Evolutionary conservation across 768 basidiomycete species (phyloP).

Genomic region (Amanita pallidorosea): DNA sequence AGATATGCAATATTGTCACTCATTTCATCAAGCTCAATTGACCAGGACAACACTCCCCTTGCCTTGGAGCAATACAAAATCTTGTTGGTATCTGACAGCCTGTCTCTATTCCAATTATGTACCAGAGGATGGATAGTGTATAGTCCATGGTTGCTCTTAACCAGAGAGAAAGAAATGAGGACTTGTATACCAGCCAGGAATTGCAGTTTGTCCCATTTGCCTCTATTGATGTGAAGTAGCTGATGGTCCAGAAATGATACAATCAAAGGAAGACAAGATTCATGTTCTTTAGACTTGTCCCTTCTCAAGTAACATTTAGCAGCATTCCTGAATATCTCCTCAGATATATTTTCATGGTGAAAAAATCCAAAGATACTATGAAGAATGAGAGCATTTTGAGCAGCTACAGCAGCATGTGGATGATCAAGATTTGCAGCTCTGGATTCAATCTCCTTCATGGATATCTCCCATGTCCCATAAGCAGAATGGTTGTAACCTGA

Average conservation of each 20-base stretch:
- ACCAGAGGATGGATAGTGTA: slow-evolving; percentile 9
- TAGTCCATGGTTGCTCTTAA: slow-evolving; percentile 2
- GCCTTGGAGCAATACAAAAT: background rate
- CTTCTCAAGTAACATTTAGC: background rate
- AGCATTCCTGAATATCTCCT: slow-evolving; percentile 9
- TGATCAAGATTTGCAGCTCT: background rate
- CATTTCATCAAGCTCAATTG: background rate
- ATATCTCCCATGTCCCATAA: slow-evolving; percentile 13
- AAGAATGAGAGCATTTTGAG: slow-evolving; percentile 11
- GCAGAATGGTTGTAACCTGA: slow-evolving; percentile 11
- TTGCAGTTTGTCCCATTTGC: slow-evolving; percentile 7
- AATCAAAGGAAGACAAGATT: background rate
- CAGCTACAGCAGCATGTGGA: background rate
- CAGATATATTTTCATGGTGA: slow-evolving; percentile 10
- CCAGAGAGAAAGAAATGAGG: slow-evolving; percentile 9
- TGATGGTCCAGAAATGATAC: background rate
- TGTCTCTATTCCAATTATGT: slow-evolving; percentile 5
- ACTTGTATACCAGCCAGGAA: slow-evolving; percentile 11
- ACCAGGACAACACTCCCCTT: background rate
- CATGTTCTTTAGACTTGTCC: background rate
- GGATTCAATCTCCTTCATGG: slow-evolving; percentile 9
- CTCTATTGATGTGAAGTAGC: background rate
- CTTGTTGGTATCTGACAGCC: background rate
- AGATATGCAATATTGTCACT: background rate
- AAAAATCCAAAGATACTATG: slow-evolving; percentile 11